Conservation (phyloP, 148 eudicot genomes). For the Diospyros kaki region DNA sequence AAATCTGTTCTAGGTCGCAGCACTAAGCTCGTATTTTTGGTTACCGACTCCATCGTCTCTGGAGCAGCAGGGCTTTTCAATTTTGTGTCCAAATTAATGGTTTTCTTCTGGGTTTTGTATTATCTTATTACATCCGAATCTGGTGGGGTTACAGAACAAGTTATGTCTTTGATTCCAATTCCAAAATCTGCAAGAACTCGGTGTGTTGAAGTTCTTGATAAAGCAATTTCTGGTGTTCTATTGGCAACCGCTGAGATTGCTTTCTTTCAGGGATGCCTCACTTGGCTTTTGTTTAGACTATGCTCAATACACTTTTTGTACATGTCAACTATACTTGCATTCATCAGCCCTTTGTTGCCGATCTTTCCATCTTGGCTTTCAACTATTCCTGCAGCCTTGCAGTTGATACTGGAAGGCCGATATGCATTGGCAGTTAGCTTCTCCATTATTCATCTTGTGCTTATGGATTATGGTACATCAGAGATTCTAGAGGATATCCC, state of each 20-base stretch:
- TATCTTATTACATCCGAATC: conserved; percentile 89
- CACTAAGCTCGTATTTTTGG: conserved; percentile 59
- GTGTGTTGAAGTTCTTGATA: conserved; percentile 86
- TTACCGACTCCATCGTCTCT: conserved; percentile 64
- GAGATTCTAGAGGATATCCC: conserved; percentile 83
- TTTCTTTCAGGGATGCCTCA: conserved; percentile 84
- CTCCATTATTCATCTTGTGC: conserved; percentile 57
- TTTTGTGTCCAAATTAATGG: conserved; percentile 77
- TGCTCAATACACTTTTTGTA: conserved; percentile 81
- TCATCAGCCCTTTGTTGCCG: conserved; percentile 74
- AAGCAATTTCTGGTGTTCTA: conserved; percentile 75
- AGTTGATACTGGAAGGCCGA: conserved; percentile 72
- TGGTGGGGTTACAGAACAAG: conserved; percentile 91
- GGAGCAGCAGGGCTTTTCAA: conserved; percentile 87
- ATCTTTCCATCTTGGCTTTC: conserved; percentile 71
- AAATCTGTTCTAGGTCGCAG: conserved; percentile 72
- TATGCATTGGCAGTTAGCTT: conserved; percentile 55
- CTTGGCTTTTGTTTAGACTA: conserved; percentile 89
- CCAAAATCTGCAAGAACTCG: conserved; percentile 56
- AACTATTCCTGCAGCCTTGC: conserved; percentile 71
- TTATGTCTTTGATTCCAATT: conserved; percentile 72
- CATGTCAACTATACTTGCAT: conserved; percentile 79
- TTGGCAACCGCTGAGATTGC: conserved; percentile 83
- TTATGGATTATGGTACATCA: conserved; percentile 69
- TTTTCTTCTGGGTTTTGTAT: conserved; percentile 92